Conservation (phyloP, 805 yeast species). For the Hanseniaspora osmophila region DNA sequence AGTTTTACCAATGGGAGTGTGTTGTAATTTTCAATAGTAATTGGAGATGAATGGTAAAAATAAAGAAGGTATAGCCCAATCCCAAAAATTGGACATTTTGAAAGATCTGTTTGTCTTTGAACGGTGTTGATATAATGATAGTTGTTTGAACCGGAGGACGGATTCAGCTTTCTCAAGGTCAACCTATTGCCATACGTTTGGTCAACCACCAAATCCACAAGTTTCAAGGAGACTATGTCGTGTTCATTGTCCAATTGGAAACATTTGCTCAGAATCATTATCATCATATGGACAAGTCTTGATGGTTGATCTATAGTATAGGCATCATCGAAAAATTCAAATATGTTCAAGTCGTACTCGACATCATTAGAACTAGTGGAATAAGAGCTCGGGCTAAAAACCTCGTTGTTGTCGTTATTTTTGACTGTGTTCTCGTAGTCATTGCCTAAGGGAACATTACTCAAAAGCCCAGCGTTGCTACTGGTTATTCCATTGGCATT, state of each 20-base stretch:
- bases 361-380: not conserved
- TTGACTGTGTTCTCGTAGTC: not conserved
- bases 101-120: constrained; percentile 19
- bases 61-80: constrained; percentile 20
- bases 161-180: constrained; percentile 22
- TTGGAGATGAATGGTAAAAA: not conserved
- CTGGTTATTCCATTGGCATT: no score
- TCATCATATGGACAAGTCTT: not conserved
- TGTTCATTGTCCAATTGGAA: constrained; percentile 15
- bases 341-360: not conserved
- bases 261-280: constrained; percentile 4
- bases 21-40: not conserved
- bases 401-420: not conserved
- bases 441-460: no score
- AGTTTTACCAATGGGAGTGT: not conserved
- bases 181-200: constrained; percentile 23
- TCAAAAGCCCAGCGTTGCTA: no score
- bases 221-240: constrained; percentile 10
- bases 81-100: constrained; percentile 22
- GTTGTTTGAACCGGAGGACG: constrained; percentile 12
- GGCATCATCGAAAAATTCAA: not conserved
- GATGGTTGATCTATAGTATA: not conserved
- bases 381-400: not conserved
- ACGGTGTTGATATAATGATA: constrained; percentile 23
- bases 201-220: constrained; percentile 21